These are phyloP conservation scores for Globisporangium takayamanum DNA, from an alignment of 352 stramenopile species.

Conservation along the genomic window DNA sequence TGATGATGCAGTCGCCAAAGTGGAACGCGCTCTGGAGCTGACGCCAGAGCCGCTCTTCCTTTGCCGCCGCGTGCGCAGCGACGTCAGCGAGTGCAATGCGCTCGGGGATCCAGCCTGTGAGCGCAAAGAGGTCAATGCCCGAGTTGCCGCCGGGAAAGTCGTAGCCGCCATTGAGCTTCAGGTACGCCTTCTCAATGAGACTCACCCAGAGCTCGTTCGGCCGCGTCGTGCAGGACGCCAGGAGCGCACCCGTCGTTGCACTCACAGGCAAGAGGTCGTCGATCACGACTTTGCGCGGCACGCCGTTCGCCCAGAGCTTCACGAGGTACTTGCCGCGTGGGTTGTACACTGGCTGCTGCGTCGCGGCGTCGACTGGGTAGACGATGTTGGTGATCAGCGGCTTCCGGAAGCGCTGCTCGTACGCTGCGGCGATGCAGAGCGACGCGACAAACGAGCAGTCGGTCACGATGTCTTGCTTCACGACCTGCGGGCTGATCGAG, in stretches of 20 bases:
- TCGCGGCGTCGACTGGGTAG: conserved; percentile 85
- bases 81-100: conserved; percentile 67
- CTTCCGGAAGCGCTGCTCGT: conserved; percentile 89
- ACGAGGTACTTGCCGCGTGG: conserved; percentile 95
- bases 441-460: conserved; percentile 93
- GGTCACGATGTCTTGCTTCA: conserved; percentile 88
- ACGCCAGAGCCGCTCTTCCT: conserved; percentile 74
- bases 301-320: conserved; percentile 95
- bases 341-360: conserved; percentile 79
- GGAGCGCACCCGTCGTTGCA: conserved; percentile 40
- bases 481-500: conserved; percentile 59
- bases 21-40: conserved; percentile 91
- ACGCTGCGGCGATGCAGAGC: conserved; percentile 88
- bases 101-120: conserved; percentile 98
- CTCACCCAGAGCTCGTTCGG: conserved; percentile 90
- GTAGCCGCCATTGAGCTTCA: conserved; percentile 97
- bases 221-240: conserved; percentile 79
- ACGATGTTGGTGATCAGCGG: conserved; percentile 93
- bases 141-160: conserved; percentile 96
- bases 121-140: conserved; percentile 96
- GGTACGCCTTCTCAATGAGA: conserved; percentile 98
- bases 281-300: conserved; percentile 91
- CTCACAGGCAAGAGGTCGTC: conserved; percentile 94
- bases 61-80: conserved; percentile 5
- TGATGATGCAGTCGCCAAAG: conserved; percentile 97